Base-by-base conservation (phyloP, 306 rosid species). In the Biancaea sappan region DNA sequence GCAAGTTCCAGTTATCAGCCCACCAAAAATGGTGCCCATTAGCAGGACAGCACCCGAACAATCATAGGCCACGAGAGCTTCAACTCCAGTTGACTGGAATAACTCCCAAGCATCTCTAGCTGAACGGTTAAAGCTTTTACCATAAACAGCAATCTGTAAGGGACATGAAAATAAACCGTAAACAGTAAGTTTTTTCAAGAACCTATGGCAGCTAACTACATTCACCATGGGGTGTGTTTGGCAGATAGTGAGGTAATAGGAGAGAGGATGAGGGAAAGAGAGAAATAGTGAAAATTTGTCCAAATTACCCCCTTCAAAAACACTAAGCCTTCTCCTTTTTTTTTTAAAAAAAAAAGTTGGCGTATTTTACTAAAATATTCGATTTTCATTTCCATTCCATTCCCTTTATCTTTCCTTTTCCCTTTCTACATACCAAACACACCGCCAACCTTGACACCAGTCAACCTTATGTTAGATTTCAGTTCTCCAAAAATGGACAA, bases 101-200 rank as follows among this genome's bases (percentile, higher is more conserved):
- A 94, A 79, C 81, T 94, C 99, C 99, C 99, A 94, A 1, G 99
- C 99, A 85, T 94, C 99, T 89, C 97, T 92, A 0, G 97, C 99
- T 56, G 99, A 92, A 71, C 47, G 95, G 80, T 94, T 94, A 79
- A 94, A 94, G 80, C 90, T 83, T 87, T 94, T 91, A 9, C 99
- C 99, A 80, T 86, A 86, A 77, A 94, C 95, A 68, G 92, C 99
- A 52, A 94, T 94, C 97, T 94, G 91, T 35, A 77, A 46, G 31
- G 46, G 63, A 79, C 48, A 59, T 0, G 31, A 71, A 16, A 65
- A 79, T 64, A 59, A 68, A 47, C 67, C 76, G 59, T 24, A 41
- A 8, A 60, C 7, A 41, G 31, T 77, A 12, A 77, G 53, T 68
- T 72, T 43, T 43, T 74, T 24, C 12, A 52, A 59, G 61, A 68